Percentiles rank a stretch among this genome's conserved stretches.
These are phyloP conservation scores for Irpex sp. DNA, from an alignment of 1,284 basidiomycete species.

Conservation along the genomic window DNA sequence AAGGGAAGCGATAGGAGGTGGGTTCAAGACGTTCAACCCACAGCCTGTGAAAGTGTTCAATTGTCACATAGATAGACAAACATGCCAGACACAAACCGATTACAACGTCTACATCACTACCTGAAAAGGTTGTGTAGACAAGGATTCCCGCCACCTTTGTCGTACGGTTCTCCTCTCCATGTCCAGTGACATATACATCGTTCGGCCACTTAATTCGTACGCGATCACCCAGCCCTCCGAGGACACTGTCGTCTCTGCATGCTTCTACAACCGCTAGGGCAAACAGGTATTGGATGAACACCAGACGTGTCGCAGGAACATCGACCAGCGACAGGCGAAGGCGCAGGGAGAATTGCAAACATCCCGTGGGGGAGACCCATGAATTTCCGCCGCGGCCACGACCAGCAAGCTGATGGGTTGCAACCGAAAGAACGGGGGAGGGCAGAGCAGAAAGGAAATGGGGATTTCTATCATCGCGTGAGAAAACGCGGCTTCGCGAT, in stretches of 20 bases:
- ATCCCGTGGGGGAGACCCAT: slow-evolving; percentile 93
- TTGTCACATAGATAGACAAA: too few relatives aligned
- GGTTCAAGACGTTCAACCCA: slow-evolving; percentile 87
- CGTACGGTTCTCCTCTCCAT: slow-evolving; percentile 20
- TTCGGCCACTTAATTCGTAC: slow-evolving; percentile 97
- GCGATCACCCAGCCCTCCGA: slow-evolving; percentile 52
- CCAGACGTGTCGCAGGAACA: slow-evolving; percentile 67
- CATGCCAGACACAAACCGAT: slow-evolving; percentile 50
- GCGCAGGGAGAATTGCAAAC: slow-evolving; percentile 84
- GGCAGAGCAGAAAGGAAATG: slow-evolving; percentile 69
- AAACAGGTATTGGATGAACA: slow-evolving; percentile 96
- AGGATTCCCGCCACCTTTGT: slow-evolving; percentile 88
- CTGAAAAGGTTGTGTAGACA: slow-evolving; percentile 83
- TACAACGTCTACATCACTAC: slow-evolving; percentile 72
- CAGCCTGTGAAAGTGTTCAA: slow-evolving; percentile 54
- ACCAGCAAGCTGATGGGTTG: slow-evolving; percentile 85
- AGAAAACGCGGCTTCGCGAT: neutral
- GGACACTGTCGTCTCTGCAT: slow-evolving; percentile 49
- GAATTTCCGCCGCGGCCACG: slow-evolving; percentile 87
- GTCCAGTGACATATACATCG: slow-evolving; percentile 81
- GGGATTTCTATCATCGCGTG: slow-evolving; percentile 62
- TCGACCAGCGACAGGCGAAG: slow-evolving; percentile 55
- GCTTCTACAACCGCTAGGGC: slow-evolving; percentile 90
- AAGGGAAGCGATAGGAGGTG: slow-evolving; percentile 81
- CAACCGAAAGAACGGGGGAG: slow-evolving; percentile 77